Conservation (phyloP, 257 asterid genomes). For the Solanum tacnaense region DNA sequence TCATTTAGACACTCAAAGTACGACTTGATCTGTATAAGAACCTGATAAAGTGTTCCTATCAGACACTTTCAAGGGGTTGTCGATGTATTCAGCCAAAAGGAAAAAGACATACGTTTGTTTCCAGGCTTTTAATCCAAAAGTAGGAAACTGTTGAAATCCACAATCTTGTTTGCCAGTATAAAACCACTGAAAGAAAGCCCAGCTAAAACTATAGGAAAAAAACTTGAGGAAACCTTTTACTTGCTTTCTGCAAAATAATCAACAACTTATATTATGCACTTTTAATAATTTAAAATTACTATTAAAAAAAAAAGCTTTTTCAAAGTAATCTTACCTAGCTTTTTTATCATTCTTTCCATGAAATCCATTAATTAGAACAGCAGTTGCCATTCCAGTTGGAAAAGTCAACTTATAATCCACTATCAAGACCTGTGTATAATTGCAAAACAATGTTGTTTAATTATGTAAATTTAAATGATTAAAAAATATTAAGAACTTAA, state of each 20-base stretch:
- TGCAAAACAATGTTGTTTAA: not conserved
- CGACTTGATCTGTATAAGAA: not conserved
- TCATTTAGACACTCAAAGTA: not conserved
- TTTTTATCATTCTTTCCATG: slow-evolving; percentile 57
- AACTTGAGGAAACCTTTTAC: slow-evolving; percentile 56
- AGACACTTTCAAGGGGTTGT: not conserved
- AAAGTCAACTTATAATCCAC: slow-evolving; percentile 77
- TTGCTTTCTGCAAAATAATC: slow-evolving; percentile 55
- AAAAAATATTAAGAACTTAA: not conserved
- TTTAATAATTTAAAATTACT: not conserved
- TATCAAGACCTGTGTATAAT: slow-evolving; percentile 49
- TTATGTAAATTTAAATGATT: not conserved
- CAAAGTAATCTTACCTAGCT: slow-evolving; percentile 39
- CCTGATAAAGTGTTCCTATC: not conserved
- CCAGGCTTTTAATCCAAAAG: slow-evolving; percentile 72
- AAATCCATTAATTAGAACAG: slow-evolving; percentile 83
- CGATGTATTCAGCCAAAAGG: not conserved
- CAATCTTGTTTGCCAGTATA: slow-evolving; percentile 56
- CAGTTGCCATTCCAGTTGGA: slow-evolving; percentile 95
- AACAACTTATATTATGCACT: not conserved
- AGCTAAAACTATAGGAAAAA: slow-evolving; percentile 50
- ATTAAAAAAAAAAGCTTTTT: not conserved
- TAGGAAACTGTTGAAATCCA: slow-evolving; percentile 76
- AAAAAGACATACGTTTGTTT: slow-evolving; percentile 51
- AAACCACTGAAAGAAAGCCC: slow-evolving; percentile 93